Evolutionary conservation across 2,329 filamentous ascomycete genomes (phyloP).

Genomic region (Botrytis cinerea): DNA sequence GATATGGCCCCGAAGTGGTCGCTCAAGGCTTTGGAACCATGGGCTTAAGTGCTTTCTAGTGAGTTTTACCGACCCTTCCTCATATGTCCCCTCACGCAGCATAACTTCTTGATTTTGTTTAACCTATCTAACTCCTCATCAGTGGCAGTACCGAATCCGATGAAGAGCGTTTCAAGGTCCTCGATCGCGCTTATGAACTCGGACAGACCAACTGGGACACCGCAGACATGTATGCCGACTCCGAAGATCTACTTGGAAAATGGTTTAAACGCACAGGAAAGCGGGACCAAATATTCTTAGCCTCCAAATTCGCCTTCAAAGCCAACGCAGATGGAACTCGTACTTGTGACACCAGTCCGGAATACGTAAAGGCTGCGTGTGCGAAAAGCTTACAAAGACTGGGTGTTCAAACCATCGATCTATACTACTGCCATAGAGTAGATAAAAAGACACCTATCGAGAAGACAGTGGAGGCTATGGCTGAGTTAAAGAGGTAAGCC

Average conservation of each 20-base stretch:
- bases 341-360: constrained; percentile 43
- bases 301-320: constrained; percentile 52
- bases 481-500: constrained; percentile 41
- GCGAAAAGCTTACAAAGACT: constrained; percentile 47
- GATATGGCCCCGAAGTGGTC: constrained; percentile 35
- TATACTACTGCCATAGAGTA: constrained; percentile 42
- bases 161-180: constrained; percentile 44
- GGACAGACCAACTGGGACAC: constrained; percentile 46
- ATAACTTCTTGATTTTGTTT: not conserved
- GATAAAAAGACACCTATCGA: constrained; percentile 47
- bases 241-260: constrained; percentile 50
- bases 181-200: constrained; percentile 45
- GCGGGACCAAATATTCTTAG: constrained; percentile 52
- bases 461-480: constrained; percentile 47
- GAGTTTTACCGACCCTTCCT: not conserved
- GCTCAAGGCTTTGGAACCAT: constrained; percentile 38
- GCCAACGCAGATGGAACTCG: not conserved
- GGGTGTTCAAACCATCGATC: constrained; percentile 46
- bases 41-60: constrained; percentile 28
- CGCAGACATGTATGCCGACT: constrained; percentile 46
- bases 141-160: constrained; percentile 37
- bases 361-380: constrained; percentile 47
- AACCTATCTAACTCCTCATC: constrained; percentile 22
- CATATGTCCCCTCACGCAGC: no score
- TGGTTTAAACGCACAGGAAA: constrained; percentile 51